Evolutionary conservation across 129 eudicot genomes (phyloP).

Genomic region (Tagetes patula): DNA sequence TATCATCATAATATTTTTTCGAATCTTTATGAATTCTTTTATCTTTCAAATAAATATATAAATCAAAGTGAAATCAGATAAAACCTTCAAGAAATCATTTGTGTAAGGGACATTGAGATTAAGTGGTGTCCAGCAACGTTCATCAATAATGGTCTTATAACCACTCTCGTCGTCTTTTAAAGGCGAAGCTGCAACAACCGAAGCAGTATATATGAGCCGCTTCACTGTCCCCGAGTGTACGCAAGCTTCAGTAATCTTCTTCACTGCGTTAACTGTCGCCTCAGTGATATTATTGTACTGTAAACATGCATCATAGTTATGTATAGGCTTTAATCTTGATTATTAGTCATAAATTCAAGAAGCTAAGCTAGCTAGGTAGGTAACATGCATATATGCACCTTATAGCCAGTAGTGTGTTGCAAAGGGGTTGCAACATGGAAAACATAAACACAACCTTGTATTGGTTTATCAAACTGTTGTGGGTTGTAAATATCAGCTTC

Average conservation of each 20-base stretch:
- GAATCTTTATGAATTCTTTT: too few relatives aligned
- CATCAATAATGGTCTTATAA: conserved; percentile 44
- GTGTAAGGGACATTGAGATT: conserved; percentile 29
- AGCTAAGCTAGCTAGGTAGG: not conserved
- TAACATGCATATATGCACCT: conserved; percentile 15
- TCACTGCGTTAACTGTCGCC: conserved; percentile 45
- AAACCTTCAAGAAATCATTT: conserved; percentile 21
- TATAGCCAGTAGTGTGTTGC: conserved; percentile 26
- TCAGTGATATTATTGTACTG: conserved; percentile 40
- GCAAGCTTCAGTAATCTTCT: conserved; percentile 40
- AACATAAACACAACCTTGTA: conserved; percentile 45
- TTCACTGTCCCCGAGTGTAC: conserved; percentile 53
- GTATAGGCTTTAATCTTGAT: not conserved
- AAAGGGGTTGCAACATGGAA: conserved; percentile 50
- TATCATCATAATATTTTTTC: too few relatives aligned
- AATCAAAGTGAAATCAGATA: not conserved
- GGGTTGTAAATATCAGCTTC: conserved; percentile 44
- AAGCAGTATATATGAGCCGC: conserved; percentile 52
- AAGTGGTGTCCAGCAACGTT: conserved; percentile 61
- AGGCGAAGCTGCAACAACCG: conserved; percentile 51
- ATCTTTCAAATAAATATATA: not conserved
- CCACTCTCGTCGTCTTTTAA: conserved; percentile 50
- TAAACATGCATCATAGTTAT: not conserved
- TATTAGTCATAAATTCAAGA: not conserved
- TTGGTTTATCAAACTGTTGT: conserved; percentile 37